Base-by-base conservation (phyloP, 106 monocot genomes). In the Phalaenopsis equestris region DNA sequence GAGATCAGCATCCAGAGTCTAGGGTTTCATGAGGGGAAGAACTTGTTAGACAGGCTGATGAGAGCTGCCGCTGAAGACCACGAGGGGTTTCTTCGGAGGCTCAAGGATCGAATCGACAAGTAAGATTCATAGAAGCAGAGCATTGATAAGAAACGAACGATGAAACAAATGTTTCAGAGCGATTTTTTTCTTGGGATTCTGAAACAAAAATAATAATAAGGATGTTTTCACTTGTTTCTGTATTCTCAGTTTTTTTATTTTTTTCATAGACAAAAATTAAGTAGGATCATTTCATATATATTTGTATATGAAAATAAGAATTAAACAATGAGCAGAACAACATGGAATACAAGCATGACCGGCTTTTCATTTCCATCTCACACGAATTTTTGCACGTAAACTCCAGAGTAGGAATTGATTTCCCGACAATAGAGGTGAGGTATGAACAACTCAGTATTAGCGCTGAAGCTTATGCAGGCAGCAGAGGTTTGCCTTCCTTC, bases 371-470 rank as follows among this genome's bases (percentile, higher is more conserved):
- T 70, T 18, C 42, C 73, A 18, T 74, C n/a, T 42, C n/a, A 42
- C 74, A 19, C 18, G 4, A 45, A 74, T 45, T 19, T 43, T 74
- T 8, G 14, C 39, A 70, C 15, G 15, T n/a, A 30, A 64, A 82
- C 6, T 57, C 18, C 58, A 92, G 93, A 9, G 93, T 93, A 12
- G 90, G 93, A 21, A 89, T 93, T 19, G 87, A 91, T 43, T 19
- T 85, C 61, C 93, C 93, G 5, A 91, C 93, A 12, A 89, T 93
- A 24, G 93, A 93, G 82, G 93, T 93, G 76, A 79, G 93, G 14
- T 91, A 70, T 55, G 87, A 93, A 89, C 42, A 89, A 19, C 77
- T 93, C 19, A 87, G 42, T 49, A 78, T 91, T 24, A 72, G 79
- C 38, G 93, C 89, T 21, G 85, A 89, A 67, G 83, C 82, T 48